A percentile compares a stretch with the other conserved stretches of the same genome.
Conservation (phyloP, 805 yeast genomes). For the Starmerella etchellsii region DNA sequence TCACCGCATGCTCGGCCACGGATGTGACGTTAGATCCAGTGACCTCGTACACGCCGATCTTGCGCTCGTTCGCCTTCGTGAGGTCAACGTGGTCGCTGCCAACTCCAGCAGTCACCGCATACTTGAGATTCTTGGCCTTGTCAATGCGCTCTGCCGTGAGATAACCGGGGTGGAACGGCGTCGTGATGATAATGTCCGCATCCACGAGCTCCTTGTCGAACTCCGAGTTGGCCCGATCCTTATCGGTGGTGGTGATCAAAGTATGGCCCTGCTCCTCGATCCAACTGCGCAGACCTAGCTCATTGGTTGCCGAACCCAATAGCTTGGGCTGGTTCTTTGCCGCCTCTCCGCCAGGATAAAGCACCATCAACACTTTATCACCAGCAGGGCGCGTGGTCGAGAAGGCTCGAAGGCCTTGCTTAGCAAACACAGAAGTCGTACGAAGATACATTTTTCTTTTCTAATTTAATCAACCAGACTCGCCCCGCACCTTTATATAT, state of each 20-base stretch:
- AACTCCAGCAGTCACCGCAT: conserved; percentile 69
- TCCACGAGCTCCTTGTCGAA: conserved; percentile 56
- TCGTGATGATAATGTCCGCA: conserved; percentile 65
- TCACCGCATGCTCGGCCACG: conserved; percentile 69
- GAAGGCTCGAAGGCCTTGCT: too few species aligned
- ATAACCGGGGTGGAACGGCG: conserved; percentile 77
- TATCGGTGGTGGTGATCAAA: conserved; percentile 51
- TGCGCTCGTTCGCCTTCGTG: conserved; percentile 48
- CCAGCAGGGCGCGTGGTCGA: conserved; percentile 1
- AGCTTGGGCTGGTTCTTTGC: conserved; percentile 23
- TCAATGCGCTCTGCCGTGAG: conserved; percentile 52
- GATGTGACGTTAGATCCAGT: conserved; percentile 72
- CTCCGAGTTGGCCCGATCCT: conserved; percentile 47
- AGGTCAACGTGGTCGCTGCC: conserved; percentile 75
- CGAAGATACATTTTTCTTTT: too few species aligned
- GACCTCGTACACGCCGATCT: conserved; percentile 62
- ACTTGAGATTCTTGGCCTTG: conserved; percentile 57
- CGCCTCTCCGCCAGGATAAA: conserved; percentile 12
- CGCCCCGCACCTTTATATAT: too few species aligned
- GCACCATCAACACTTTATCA: conserved; percentile 12
- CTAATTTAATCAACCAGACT: too few species aligned
- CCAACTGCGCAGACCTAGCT: conserved; percentile 55
- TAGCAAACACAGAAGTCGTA: too few species aligned
- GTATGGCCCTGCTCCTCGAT: conserved; percentile 56
- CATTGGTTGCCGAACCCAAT: conserved; percentile 62